Evolutionary conservation across 768 basidiomycete species (phyloP).

Genomic region (Suillus weaverae): DNA sequence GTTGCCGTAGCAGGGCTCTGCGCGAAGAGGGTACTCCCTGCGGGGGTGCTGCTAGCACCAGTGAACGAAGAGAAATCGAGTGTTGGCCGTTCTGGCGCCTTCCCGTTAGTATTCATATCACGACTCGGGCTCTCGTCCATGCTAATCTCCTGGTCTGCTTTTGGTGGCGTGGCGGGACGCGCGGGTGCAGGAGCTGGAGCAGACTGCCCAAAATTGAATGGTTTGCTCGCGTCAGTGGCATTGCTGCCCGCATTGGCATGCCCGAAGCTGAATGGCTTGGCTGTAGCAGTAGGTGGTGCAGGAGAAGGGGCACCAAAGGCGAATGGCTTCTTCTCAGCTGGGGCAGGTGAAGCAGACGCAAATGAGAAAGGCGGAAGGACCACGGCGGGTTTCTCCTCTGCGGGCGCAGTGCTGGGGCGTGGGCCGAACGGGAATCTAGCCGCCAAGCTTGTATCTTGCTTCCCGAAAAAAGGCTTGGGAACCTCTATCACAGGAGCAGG

Average conservation of each 20-base stretch:
- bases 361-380: constrained; percentile 26
- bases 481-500: constrained; percentile 30
- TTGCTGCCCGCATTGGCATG: constrained; percentile 35
- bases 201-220: constrained; percentile 54
- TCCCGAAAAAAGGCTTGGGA: constrained; percentile 45
- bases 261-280: constrained; percentile 48
- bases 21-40: constrained; percentile 36
- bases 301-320: constrained; percentile 42
- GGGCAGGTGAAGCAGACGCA: constrained; percentile 35
- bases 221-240: constrained; percentile 46
- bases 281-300: constrained; percentile 24
- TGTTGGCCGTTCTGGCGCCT: constrained; percentile 41
- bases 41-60: constrained; percentile 29
- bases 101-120: constrained; percentile 50
- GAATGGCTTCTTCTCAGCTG: constrained; percentile 42
- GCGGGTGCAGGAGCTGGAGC: constrained; percentile 31
- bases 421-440: constrained; percentile 46
- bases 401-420: constrained; percentile 21
- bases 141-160: constrained; percentile 61
- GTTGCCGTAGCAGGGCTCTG: constrained; percentile 33
- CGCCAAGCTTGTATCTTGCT: constrained; percentile 22
- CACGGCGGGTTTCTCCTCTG: constrained; percentile 23
- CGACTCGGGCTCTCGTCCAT: constrained; percentile 85
- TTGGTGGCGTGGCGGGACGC: constrained; percentile 67
- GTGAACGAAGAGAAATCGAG: constrained; percentile 52